Evolutionary conservation across 768 basidiomycete species (phyloP).

Genomic region (Psilocybe subaeruginosa): DNA sequence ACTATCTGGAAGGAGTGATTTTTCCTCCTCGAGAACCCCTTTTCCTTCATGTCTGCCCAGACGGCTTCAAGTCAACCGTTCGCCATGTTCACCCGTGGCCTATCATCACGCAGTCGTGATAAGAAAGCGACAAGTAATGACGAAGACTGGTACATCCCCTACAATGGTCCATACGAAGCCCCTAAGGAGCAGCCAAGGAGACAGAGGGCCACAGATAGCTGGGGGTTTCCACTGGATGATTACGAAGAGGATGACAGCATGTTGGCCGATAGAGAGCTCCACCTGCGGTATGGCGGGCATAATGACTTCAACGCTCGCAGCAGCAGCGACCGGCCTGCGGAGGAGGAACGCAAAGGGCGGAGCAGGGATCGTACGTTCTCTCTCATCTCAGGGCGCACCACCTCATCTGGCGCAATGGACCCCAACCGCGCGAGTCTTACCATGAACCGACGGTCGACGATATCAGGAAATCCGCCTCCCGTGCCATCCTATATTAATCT

Average conservation of each 20-base stretch:
- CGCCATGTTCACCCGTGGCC: constrained; percentile 11
- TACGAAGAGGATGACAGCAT: constrained; percentile 34
- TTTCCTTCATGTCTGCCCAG: constrained; percentile 8
- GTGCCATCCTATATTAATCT: constrained; percentile 46
- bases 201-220: constrained; percentile 40
- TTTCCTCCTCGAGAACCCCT: background rate
- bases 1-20: background rate
- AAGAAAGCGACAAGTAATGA: constrained; percentile 26
- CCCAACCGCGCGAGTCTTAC: constrained; percentile 33
- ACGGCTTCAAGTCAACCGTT: constrained; percentile 6
- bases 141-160: constrained; percentile 66
- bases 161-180: constrained; percentile 65
- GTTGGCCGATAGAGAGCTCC: constrained; percentile 29
- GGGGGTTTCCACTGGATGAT: constrained; percentile 41
- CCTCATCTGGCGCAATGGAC: constrained; percentile 41
- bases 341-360: constrained; percentile 25
- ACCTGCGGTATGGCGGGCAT: constrained; percentile 29
- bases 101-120: constrained; percentile 14
- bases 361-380: constrained; percentile 41
- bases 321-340: constrained; percentile 11
- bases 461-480: constrained; percentile 35
- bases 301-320: constrained; percentile 19
- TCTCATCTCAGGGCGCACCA: constrained; percentile 41
- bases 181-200: constrained; percentile 32
- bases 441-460: constrained; percentile 36